Conservation (phyloP, 2,329 filamentous ascomycete species). For the Penicillium verrucosum region DNA sequence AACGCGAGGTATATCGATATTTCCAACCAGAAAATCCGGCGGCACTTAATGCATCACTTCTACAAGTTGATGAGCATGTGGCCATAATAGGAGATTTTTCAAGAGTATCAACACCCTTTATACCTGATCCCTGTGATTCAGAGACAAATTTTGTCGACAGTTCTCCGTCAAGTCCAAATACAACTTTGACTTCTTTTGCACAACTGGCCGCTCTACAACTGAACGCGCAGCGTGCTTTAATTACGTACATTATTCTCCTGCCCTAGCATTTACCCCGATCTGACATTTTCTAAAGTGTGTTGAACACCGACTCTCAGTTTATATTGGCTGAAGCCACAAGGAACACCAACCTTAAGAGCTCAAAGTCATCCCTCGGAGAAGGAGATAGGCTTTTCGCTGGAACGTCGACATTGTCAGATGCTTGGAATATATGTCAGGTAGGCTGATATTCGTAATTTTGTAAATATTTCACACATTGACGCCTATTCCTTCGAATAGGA, state of each 20-base stretch:
- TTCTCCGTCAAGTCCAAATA: slow-evolving; percentile 7
- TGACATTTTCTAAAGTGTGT: slow-evolving; percentile 6
- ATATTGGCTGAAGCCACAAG: slow-evolving; percentile 17
- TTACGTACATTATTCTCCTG: slow-evolving; percentile 9
- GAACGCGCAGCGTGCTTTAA: slow-evolving; percentile 13
- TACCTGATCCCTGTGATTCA: neutral
- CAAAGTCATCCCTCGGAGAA: neutral
- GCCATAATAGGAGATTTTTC: neutral
- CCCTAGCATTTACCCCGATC: neutral
- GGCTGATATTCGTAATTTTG: neutral
- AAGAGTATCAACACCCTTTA: neutral
- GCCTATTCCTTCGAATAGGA: neutral
- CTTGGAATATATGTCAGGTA: slow-evolving; percentile 15
- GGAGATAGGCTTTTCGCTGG: neutral
- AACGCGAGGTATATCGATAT: slow-evolving; percentile 18
- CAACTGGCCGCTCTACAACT: slow-evolving; percentile 15
- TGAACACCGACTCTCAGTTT: slow-evolving; percentile 15
- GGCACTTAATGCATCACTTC: slow-evolving; percentile 2
- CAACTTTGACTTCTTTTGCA: slow-evolving; percentile 17
- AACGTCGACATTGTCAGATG: slow-evolving; percentile 4
- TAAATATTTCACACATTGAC: neutral
- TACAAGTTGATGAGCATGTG: neutral
- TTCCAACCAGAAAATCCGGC: slow-evolving; percentile 14
- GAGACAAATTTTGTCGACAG: neutral
- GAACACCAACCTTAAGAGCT: slow-evolving; percentile 5